A percentile compares a stretch with the other conserved stretches of the same genome.
phyloP scores from a whole-genome alignment of 306 rosid species.

The Lupinus albus region DNA sequence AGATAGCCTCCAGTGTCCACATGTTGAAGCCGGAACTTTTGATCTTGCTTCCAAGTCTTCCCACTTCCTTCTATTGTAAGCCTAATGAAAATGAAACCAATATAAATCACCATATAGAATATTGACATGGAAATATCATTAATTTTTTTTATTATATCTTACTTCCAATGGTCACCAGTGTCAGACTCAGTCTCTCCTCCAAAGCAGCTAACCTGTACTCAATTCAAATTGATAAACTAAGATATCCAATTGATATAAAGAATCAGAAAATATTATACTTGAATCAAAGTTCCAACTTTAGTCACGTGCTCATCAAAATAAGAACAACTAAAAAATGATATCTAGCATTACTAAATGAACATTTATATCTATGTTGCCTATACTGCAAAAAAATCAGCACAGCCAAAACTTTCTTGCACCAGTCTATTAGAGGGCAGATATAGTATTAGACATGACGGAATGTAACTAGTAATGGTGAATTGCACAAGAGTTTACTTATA shows the following conservation, averaged over 20 bases:
- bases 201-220: slow-evolving; percentile 85
- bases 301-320: slow-evolving; percentile 8
- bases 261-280: no score
- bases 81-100: slow-evolving; percentile 49
- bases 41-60: slow-evolving; percentile 98
- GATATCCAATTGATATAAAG: no score
- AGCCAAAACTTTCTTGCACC: slow-evolving; percentile 1
- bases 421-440: not conserved
- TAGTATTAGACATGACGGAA: not conserved
- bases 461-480: not conserved
- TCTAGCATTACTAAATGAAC: not conserved
- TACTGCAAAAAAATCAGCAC: not conserved
- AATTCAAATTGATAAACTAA: not conserved
- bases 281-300: slow-evolving; percentile 29
- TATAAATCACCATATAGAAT: slow-evolving; percentile 35
- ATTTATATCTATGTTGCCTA: not conserved
- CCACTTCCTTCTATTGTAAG: slow-evolving; percentile 81
- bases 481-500: no score
- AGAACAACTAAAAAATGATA: slow-evolving; percentile 6
- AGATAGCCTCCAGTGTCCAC: slow-evolving; percentile 82
- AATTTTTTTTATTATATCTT: slow-evolving; percentile 26
- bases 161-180: slow-evolving; percentile 95
- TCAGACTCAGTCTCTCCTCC: slow-evolving; percentile 83
- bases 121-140: slow-evolving; percentile 15
- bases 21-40: slow-evolving; percentile 88